Evolutionary conservation across 306 rosid genomes (phyloP).

Genomic region (Delonix regia): DNA sequence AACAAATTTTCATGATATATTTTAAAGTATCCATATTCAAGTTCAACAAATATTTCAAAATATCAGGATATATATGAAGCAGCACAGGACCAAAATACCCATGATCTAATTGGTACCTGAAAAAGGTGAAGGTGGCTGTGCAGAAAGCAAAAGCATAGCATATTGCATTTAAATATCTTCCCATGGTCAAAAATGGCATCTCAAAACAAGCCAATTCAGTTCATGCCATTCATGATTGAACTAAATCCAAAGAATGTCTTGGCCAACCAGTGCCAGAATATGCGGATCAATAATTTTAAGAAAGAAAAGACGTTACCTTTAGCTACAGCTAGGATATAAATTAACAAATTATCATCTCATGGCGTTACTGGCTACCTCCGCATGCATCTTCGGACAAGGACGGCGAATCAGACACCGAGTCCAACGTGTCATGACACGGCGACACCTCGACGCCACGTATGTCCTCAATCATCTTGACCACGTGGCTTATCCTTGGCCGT

Average conservation of each 20-base stretch:
- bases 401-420: slow-evolving; percentile 82
- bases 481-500: slow-evolving; percentile 83
- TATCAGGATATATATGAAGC: too few relatives aligned
- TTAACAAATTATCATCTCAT: background rate
- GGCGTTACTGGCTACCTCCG: slow-evolving; percentile 47
- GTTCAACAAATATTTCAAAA: too few relatives aligned
- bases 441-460: slow-evolving; percentile 82
- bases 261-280: background rate
- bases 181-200: slow-evolving; percentile 8
- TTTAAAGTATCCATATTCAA: too few relatives aligned
- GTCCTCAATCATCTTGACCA: slow-evolving; percentile 89
- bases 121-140: background rate
- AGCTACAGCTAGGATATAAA: background rate
- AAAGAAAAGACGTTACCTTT: background rate
- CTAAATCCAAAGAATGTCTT: slow-evolving; percentile 11
- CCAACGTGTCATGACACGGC: slow-evolving; percentile 66
- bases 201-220: background rate
- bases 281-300: background rate
- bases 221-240: background rate
- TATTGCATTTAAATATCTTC: background rate
- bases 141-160: background rate
- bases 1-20: too few relatives aligned
- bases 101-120: too few relatives aligned
- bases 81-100: too few relatives aligned
- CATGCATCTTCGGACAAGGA: slow-evolving; percentile 78